Evolutionary conservation across 495 filamentous ascomycete genomes (phyloP).

Genomic region (Cenococcum geophilum): DNA sequence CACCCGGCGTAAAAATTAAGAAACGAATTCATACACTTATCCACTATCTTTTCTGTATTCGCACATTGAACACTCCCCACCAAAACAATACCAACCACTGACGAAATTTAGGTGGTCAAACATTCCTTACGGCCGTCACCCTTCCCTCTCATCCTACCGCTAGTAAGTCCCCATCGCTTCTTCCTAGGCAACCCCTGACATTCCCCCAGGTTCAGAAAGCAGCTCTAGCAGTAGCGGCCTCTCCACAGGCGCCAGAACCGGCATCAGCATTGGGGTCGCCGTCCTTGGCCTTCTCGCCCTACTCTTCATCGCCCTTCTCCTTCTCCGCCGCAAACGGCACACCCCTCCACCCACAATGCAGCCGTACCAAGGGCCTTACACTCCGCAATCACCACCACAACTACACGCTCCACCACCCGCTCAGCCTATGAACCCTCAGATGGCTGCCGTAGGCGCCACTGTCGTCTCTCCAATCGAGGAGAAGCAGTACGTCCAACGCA

Average conservation of each 20-base stretch:
- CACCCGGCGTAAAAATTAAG: too few relatives aligned
- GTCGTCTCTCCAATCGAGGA: neutral
- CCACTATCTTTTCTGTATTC: neutral
- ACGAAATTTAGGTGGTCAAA: neutral
- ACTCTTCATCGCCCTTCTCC: conserved; percentile 12
- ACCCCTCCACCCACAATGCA: neutral
- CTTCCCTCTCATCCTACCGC: neutral
- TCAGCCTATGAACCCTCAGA: neutral
- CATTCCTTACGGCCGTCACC: neutral
- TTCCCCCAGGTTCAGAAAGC: neutral
- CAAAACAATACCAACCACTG: neutral
- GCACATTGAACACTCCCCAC: neutral
- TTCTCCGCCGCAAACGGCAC: conserved; percentile 10
- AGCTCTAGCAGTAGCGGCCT: neutral
- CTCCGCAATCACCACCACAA: neutral
- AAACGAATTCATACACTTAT: too few relatives aligned
- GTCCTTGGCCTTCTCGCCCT: conserved; percentile 12
- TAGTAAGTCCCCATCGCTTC: neutral
- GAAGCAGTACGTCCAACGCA: neutral
- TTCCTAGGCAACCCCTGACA: neutral
- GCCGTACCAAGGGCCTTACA: neutral
- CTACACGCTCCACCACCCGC: neutral
- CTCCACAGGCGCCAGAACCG: conserved; percentile 15
- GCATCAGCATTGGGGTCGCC: conserved; percentile 7
- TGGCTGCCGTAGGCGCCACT: neutral